These are phyloP conservation scores for Komagataella phaffii DNA, from an alignment of 805 yeast species.

Conservation along the genomic window DNA sequence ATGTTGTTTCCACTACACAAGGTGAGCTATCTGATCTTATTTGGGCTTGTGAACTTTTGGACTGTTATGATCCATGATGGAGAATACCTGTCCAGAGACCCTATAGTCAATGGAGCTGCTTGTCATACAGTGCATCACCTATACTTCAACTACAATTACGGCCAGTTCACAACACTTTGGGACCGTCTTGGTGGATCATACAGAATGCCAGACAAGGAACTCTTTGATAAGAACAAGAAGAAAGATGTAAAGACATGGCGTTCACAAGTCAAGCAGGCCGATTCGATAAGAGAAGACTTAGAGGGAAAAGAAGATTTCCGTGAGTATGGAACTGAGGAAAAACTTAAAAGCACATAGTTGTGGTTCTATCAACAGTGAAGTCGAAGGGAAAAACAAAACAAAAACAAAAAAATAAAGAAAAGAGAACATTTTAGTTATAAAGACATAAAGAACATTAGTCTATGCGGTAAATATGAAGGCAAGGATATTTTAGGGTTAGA, in stretches of 20 bases:
- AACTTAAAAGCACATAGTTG: conserved; percentile 10
- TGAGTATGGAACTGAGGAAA: conserved; percentile 47
- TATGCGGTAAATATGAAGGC: background rate
- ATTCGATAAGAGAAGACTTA: conserved; percentile 59
- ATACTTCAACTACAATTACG: conserved; percentile 95
- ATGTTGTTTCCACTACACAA: conserved; percentile 88
- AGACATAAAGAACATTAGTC: background rate
- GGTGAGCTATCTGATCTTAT: conserved; percentile 64
- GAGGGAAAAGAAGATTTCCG: conserved; percentile 76
- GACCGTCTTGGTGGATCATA: conserved; percentile 91
- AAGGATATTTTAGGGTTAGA: background rate
- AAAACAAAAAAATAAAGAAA: background rate
- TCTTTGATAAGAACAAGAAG: conserved; percentile 54
- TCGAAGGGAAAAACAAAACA: background rate
- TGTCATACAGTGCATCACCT: conserved; percentile 96
- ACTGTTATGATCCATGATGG: conserved; percentile 99
- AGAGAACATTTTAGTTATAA: background rate
- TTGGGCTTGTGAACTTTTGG: conserved; percentile 93
- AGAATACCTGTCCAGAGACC: conserved; percentile 85
- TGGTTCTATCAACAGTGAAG: background rate
- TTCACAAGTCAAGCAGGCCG: conserved; percentile 62
- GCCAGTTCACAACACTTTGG: conserved; percentile 97
- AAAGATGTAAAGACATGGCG: conserved; percentile 52
- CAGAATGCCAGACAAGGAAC: conserved; percentile 80
- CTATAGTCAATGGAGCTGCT: conserved; percentile 93